Evolutionary conservation across 2,329 filamentous ascomycete genomes (phyloP).

Genomic region (Penicillium frequentans): DNA sequence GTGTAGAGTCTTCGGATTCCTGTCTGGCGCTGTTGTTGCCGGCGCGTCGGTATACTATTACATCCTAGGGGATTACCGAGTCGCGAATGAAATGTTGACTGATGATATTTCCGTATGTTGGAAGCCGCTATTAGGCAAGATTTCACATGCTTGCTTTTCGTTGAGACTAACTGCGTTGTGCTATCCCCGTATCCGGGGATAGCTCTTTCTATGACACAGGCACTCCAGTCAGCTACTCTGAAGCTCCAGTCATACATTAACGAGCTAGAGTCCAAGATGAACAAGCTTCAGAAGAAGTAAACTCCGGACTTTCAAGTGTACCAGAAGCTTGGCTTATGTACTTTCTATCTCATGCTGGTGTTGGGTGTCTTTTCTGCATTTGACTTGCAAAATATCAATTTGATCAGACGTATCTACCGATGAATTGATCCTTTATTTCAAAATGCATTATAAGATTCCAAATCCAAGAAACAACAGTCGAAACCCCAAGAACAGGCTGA

Average conservation of each 20-base stretch:
- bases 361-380: slow-evolving; percentile 6
- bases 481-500: not conserved
- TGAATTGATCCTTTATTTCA: not conserved
- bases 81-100: slow-evolving; percentile 87
- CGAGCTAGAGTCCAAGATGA: slow-evolving; percentile 77
- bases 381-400: not conserved
- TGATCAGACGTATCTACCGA: not conserved
- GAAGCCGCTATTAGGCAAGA: not conserved
- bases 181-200: slow-evolving; percentile 3
- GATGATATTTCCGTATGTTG: slow-evolving; percentile 91
- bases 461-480: not conserved
- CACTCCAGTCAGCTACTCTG: slow-evolving; percentile 83
- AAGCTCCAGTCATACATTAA: slow-evolving; percentile 81
- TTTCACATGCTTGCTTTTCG: not conserved
- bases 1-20: slow-evolving; percentile 81
- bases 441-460: not conserved
- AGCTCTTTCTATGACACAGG: slow-evolving; percentile 50
- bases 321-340: not conserved
- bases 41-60: slow-evolving; percentile 88
- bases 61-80: slow-evolving; percentile 87
- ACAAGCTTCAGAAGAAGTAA: slow-evolving; percentile 65
- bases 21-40: slow-evolving; percentile 77
- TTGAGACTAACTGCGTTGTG: not conserved
- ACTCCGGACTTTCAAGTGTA: not conserved
- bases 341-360: slow-evolving; percentile 3